Conservation (phyloP, 768 basidiomycete species). For the Kondoa malvinella region DNA sequence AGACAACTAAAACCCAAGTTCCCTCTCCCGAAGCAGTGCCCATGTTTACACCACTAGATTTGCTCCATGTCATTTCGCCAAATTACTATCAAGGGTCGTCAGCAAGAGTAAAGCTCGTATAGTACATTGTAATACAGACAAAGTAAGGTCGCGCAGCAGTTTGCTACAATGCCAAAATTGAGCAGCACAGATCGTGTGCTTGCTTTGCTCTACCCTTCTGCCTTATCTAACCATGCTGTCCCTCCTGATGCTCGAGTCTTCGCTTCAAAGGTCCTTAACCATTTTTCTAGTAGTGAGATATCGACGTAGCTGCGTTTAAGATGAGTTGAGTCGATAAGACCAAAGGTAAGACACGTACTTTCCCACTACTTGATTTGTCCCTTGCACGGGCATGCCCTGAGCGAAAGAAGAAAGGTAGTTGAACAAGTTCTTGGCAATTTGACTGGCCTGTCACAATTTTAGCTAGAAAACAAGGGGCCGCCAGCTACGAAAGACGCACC, state of each 20-base stretch:
- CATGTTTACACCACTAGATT: no score
- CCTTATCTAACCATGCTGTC: neutral
- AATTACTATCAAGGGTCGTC: no score
- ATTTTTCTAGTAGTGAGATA: neutral
- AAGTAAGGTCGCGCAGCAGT: no score
- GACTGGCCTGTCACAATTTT: constrained; percentile 3
- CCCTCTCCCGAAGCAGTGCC: no score
- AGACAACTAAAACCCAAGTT: no score
- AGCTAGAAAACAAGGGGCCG: no score
- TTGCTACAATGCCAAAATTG: no score
- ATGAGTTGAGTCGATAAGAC: neutral
- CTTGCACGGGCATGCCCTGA: constrained; percentile 7
- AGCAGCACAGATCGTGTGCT: no score
- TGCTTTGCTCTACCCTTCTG: neutral
- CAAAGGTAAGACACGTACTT: constrained; percentile 1
- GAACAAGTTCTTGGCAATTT: constrained; percentile 18
- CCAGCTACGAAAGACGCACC: neutral
- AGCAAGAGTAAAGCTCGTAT: no score
- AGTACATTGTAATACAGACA: no score
- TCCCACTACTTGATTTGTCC: neutral
- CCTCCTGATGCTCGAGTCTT: neutral
- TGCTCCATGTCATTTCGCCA: no score
- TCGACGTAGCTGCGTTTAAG: neutral
- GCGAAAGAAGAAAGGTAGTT: constrained; percentile 20
- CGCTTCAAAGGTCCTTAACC: neutral